Percentiles rank a stretch among this genome's conserved stretches.
These are phyloP conservation scores for Vitrella brassicaformis DNA, from an alignment of 73 alveolate species.

Conservation along the genomic window DNA sequence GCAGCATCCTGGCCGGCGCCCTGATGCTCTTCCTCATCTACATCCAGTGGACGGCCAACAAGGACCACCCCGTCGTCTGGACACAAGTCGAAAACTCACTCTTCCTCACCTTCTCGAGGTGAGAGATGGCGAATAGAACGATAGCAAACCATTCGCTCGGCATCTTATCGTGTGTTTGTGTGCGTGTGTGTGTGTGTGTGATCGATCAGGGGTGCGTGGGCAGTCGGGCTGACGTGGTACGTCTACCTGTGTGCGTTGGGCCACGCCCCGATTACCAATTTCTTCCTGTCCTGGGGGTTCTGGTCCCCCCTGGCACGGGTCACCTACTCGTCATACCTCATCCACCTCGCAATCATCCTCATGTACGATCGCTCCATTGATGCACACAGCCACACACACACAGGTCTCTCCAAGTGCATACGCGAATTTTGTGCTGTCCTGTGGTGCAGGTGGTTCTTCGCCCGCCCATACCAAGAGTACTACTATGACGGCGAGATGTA, in stretches of 20 bases:
- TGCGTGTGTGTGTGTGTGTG: too few species aligned
- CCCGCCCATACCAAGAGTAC: too few species aligned
- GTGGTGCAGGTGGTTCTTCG: neutral
- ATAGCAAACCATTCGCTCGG: too few species aligned
- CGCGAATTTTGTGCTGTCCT: neutral
- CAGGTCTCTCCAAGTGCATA: neutral
- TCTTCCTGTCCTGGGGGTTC: neutral
- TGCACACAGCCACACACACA: neutral
- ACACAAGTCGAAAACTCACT: too few species aligned
- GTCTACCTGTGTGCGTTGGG: neutral
- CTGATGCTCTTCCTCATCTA: neutral
- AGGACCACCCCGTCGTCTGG: neutral
- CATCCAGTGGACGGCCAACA: neutral
- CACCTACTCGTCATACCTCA: conserved; percentile 8
- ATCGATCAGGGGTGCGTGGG: too few species aligned
- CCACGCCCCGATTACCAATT: neutral
- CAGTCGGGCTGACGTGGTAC: too few species aligned
- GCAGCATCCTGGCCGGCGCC: neutral
- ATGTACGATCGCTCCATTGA: conserved; percentile 1
- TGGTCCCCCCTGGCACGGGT: conserved; percentile 20
- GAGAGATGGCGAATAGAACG: too few species aligned
- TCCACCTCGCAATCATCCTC: conserved; percentile 7
- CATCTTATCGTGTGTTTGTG: too few species aligned
- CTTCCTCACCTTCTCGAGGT: too few species aligned
- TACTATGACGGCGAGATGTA: too few species aligned